Percentiles rank a stretch among this genome's conserved stretches.
Conservation (phyloP, 1,139 yeast genomes). For the Diutina pseudorugosa region DNA sequence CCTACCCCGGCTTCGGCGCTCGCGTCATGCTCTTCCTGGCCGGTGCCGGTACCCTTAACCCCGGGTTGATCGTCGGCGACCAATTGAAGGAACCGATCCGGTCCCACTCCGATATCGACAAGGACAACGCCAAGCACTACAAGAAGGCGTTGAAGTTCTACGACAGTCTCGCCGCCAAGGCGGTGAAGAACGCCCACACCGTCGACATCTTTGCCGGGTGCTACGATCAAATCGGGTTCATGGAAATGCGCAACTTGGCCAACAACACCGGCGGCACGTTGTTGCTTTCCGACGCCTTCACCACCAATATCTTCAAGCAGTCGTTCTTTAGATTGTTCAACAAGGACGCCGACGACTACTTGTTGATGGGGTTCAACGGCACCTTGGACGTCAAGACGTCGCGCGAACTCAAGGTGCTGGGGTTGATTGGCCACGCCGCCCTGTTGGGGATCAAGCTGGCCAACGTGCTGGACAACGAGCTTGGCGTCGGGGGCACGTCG, state of each 20-base stretch:
- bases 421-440: constrained; percentile 88
- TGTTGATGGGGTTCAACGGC: constrained; percentile 82
- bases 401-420: constrained; percentile 79
- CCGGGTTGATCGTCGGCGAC: constrained; percentile 88
- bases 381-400: constrained; percentile 81
- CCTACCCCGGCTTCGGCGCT: constrained; percentile 86
- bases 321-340: constrained; percentile 78
- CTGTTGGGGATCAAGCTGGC: constrained; percentile 50
- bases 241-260: constrained; percentile 86
- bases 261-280: constrained; percentile 91
- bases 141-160: constrained; percentile 84
- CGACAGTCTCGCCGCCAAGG: constrained; percentile 62
- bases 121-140: constrained; percentile 71
- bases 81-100: constrained; percentile 93
- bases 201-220: constrained; percentile 95
- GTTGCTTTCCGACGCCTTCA: constrained; percentile 86
- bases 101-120: constrained; percentile 91
- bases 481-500: constrained; percentile 87
- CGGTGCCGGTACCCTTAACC: constrained; percentile 92
- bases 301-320: constrained; percentile 93
- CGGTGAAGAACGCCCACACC: constrained; percentile 66
- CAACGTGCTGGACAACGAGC: constrained; percentile 83
- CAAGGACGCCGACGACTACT: constrained; percentile 76
- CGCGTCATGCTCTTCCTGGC: constrained; percentile 85
- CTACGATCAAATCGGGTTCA: constrained; percentile 95